Base-by-base conservation (phyloP, 495 filamentous ascomycete species). In the Xylaria castorea region DNA sequence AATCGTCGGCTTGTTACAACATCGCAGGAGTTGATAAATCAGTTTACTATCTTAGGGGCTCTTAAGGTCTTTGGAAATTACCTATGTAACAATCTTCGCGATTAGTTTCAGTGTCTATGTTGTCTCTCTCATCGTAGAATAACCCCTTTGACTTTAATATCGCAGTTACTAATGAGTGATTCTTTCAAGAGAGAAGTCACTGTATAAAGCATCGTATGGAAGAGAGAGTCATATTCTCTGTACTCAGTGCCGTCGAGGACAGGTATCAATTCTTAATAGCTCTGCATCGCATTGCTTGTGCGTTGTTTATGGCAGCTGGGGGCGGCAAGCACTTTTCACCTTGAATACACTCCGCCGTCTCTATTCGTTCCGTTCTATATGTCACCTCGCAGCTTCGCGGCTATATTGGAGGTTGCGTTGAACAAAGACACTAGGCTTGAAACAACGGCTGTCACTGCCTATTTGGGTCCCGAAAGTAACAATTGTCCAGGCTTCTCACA, bases 351-450 rank as follows among this genome's bases (percentile, higher is more conserved):
- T 6, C 12, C n/a, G 7, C 20, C 12, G 32, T 61, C 18, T 36
- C 27, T 60, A 36, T 14, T 20, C 27, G 16, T 34, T 60, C 55
- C 30, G 16, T 60, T 36, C 14, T n/a, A n/a, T 16, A 36, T 36
- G 30, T 36, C 18, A 60, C 55, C 20, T 20, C 55, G 25, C 18
- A 61, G 58, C 16, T 30, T 61, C 58, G 58, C 58, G 58, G 58
- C 34, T 60, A 60, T 60, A 38, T 38, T 18, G 57, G 57, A 34
- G 57, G 57, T 60, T 22, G 18, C 11, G 18, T 36, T 60, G 57
- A 32, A 36, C n/a, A 60, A 16, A 30, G 57, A 27, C 32, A 60
- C 57, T 60, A 60, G 32, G 16, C 57, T 60, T 18, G 30, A 20
- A 34, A 60, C 20, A 38, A 32, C 32, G 30, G 34, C 32, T 14